A percentile compares a stretch with the other conserved stretches of the same genome.
Evolutionary conservation across 805 yeast genomes (phyloP).

Genomic region (Metschnikowia kofuensis): DNA sequence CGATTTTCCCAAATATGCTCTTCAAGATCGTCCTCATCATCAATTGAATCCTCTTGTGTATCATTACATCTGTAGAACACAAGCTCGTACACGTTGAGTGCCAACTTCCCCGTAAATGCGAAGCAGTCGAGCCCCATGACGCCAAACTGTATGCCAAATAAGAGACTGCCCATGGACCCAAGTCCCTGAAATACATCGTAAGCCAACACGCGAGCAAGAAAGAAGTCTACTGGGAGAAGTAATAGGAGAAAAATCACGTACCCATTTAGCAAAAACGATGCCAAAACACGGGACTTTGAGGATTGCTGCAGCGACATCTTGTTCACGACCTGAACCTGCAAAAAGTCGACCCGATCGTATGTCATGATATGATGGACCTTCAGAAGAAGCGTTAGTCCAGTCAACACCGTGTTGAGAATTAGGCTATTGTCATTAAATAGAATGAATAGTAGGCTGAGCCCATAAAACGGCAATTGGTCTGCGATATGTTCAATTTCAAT

Average conservation of each 20-base stretch:
- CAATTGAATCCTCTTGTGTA: not conserved
- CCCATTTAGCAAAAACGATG: constrained; percentile 32
- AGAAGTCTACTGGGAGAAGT: constrained; percentile 49
- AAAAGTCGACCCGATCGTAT: constrained; percentile 47
- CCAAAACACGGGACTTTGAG: constrained; percentile 25
- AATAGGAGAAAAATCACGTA: constrained; percentile 44
- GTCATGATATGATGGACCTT: constrained; percentile 79
- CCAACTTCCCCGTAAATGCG: constrained; percentile 43
- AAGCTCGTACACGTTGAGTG: constrained; percentile 57
- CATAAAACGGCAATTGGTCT: constrained; percentile 34
- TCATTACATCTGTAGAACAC: constrained; percentile 33
- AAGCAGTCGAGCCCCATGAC: constrained; percentile 55
- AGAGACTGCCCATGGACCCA: constrained; percentile 54
- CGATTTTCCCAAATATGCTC: constrained; percentile 77
- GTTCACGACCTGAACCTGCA: constrained; percentile 29
- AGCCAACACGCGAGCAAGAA: constrained; percentile 53
- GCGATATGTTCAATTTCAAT: constrained; percentile 68
- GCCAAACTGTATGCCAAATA: constrained; percentile 76
- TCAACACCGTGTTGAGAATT: constrained; percentile 44
- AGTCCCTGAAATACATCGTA: constrained; percentile 50
- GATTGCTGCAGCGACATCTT: constrained; percentile 17
- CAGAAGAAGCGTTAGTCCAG: constrained; percentile 32
- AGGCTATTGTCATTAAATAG: constrained; percentile 63
- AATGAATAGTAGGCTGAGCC: constrained; percentile 54
- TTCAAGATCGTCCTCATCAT: constrained; percentile 32